Evolutionary conservation across 768 basidiomycete genomes (phyloP), one percentile per base, ranked within the genome.

Genomic region (Auriculariales sp.): DNA sequence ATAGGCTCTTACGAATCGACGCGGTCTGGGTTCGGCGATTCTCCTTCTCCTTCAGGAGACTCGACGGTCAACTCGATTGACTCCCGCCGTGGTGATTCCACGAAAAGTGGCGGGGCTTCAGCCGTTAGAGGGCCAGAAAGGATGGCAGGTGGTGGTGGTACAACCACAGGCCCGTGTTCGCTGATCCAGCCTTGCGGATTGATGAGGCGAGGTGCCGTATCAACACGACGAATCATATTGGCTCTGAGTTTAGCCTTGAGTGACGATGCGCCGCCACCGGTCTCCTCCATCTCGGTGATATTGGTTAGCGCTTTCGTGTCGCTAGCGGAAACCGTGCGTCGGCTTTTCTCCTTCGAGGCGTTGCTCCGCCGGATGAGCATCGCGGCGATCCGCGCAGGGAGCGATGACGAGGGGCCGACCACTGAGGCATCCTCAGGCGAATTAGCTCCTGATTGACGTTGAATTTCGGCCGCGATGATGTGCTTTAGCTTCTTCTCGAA

Each of bases 111-210:
- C n/a, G n/a, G n/a, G n/a, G n/a, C n/a, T n/a, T n/a, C n/a, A n/a
- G n/a, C n/a, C n/a, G n/a, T n/a, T n/a, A n/a, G n/a, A n/a, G n/a
- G n/a, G n/a, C n/a, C n/a, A n/a, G n/a, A n/a, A n/a, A n/a, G n/a
- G n/a, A n/a, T n/a, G n/a, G n/a, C n/a, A n/a, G n/a, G n/a, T n/a
- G n/a, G n/a, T n/a, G n/a, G n/a, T n/a, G n/a, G n/a, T n/a, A n/a
- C n/a, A n/a, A n/a, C n/a, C n/a, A n/a, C n/a, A n/a, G n/a, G n/a
- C n/a, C n/a, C n/a, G n/a, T n/a, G n/a, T n/a, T 52, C 77, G 74
- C 49, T 77, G 22, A 86, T 71, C 74, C 71, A 77, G 4, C 86
- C 85, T 55, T 76, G 87, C 3, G 86, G 86, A 58, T 87, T 73
- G 24, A 89, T 69, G 1, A 73, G 75, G 58, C 76, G 77, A 4